Percentiles rank a stretch among this genome's conserved stretches.
phyloP scores from a whole-genome alignment of 2,329 filamentous ascomycete species.

The Fusarium illudens region DNA sequence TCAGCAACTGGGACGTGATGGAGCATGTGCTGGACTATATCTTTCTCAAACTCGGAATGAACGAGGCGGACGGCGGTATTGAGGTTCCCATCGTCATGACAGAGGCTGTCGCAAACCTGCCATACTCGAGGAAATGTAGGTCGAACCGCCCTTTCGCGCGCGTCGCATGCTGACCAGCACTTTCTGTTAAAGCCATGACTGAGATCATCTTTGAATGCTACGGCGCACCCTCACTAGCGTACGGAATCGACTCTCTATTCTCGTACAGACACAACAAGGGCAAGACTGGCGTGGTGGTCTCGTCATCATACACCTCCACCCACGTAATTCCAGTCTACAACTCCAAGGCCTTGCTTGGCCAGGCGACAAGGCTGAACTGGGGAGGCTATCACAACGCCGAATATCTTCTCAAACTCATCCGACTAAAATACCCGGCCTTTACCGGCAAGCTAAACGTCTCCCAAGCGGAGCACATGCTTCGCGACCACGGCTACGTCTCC shows the following conservation, averaged over 20 bases:
- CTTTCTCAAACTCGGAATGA: constrained; percentile 92
- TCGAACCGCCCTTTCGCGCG: neutral
- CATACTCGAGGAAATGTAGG: constrained; percentile 87
- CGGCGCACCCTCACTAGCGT: constrained; percentile 85
- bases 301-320: constrained; percentile 91
- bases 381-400: constrained; percentile 90
- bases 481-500: constrained; percentile 90
- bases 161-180: constrained; percentile 33
- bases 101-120: constrained; percentile 89
- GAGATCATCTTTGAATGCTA: constrained; percentile 98
- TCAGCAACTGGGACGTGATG: constrained; percentile 98
- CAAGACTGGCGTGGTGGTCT: constrained; percentile 85
- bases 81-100: constrained; percentile 94
- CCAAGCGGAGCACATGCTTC: constrained; percentile 87
- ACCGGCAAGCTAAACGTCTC: constrained; percentile 84
- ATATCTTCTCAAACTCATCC: constrained; percentile 88
- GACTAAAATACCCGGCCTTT: constrained; percentile 90
- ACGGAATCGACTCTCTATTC: constrained; percentile 96
- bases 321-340: constrained; percentile 95
- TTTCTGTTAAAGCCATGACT: constrained; percentile 76
- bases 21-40: constrained; percentile 94
- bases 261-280: constrained; percentile 94
- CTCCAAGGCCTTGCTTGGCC: constrained; percentile 81
- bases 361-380: constrained; percentile 93
- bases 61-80: constrained; percentile 75